Base-by-base conservation (phyloP, 1,139 yeast species). In the Geotrichum aggregatum region DNA sequence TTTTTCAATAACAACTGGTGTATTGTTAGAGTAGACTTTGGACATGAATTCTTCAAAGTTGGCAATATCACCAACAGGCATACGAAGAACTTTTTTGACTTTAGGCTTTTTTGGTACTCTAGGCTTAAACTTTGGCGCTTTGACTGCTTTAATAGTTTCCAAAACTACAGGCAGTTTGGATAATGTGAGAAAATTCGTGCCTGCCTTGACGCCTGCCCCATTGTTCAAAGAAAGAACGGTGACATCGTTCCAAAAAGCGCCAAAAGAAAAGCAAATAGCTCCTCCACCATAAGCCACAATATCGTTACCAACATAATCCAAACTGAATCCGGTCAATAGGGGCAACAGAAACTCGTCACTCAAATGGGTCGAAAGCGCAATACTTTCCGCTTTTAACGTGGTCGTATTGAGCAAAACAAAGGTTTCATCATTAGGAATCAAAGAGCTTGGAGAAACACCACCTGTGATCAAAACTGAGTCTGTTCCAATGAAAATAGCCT, bases 221-320 rank as follows among this genome's bases (percentile, higher is more conserved):
- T 33, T 33, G 13, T 22, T 22, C 10, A 55, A 22, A 8, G 51
- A 38, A 7, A 63, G 31, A 3, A 62, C 54, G 10, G 63, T 44
- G 19, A 61, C 41, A 28, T 68, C 66, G 56, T 81, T 84, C 76
- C 83, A 83, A 44, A 75, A 78, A 28, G 88, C 79, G 0, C 95
- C 95, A 70, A 86, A 87, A 0, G 92, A 85, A 62, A 84, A 87
- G 64, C 95, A 87, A 1, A 86, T 88, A 0, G 85, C 91, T 1
- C 95, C 95, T 3, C 95, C 95, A 3, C 86, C 87, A 38, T 80
- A 60, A 3, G 80, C 61, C 1, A 67, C 47, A 6, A 73, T 40
- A n/a, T 59, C 58, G 3, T 60, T 58, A 5, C 60, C 61, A 13
- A 59, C 43, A 2, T 52, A 28, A 19, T 53, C 68, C 40, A 79